Evolutionary conservation across 2,329 filamentous ascomycete genomes (phyloP), one percentile per base, ranked within the genome.

Genomic region (Penicillium glabrum): DNA sequence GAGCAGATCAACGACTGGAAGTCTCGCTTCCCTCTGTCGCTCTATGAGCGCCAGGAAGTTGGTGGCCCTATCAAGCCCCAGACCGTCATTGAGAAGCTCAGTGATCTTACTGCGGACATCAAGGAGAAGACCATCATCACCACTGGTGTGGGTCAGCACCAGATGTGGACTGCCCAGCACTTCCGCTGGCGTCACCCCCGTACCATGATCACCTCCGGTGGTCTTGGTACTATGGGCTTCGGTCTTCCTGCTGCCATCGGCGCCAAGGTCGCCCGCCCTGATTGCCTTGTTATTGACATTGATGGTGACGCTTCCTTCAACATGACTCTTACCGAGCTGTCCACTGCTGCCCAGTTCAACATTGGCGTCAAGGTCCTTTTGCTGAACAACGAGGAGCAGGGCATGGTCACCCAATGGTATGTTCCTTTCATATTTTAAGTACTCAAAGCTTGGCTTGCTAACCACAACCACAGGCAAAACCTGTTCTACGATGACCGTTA

Each of bases 261-360:
- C 61, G 93, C 92, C 69, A 97, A 97, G 82, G 93, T 96, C 49
- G 89, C 87, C 19, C 82, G 83, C 46, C 88, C 88, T 3, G 90
- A 96, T 51, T 87, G 90, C 60, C 85, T 96, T 50, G 93, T 98
- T 59, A 86, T 98, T 58, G 93, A 98, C 75, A 96, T 98, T 69
- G 95, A 99, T 73, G 95, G 95, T 61, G 95, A 98, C 74, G 95
- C 93, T n/a, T 97, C 93, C 3, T 98, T 99, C 82, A 91, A 91
- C 83, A 98, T 99, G 95, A 98, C 95, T 6, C 83, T 97, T 58
- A 97, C 93, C 1, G 95, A 99, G 79, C 86, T 99, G 52, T 90
- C 89, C 46, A 97, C 93, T 1, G 93, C 93, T 43, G 86, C 90
- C 9, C 93, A 99, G 78, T 98, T 98, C 82, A 90, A 95, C 79